phyloP scores from a whole-genome alignment of 176 grass and related monocot genomes.

The Zizania latifolia region DNA sequence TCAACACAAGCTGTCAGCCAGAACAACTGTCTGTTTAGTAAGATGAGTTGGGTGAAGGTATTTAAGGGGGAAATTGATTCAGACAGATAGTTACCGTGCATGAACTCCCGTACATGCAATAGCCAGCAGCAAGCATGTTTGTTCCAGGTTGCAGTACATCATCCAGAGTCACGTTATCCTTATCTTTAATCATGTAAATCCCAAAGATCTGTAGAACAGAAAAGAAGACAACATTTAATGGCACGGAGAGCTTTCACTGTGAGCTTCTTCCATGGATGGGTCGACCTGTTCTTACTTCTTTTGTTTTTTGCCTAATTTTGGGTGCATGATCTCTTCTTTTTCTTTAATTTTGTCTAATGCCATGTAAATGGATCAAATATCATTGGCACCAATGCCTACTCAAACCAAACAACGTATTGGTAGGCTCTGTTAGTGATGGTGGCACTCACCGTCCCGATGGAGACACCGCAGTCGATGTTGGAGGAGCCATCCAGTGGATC shows the following conservation, averaged over 20 bases:
- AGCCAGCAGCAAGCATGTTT: conserved; percentile 86
- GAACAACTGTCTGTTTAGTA: background rate
- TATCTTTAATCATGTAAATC: conserved; percentile 81
- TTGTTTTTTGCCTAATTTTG: too few species aligned
- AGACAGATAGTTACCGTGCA: conserved; percentile 62
- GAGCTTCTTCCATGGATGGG: too few species aligned
- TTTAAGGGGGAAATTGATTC: background rate
- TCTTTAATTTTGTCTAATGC: too few species aligned
- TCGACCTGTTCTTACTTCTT: too few species aligned
- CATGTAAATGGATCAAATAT: too few species aligned
- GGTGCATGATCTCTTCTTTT: background rate
- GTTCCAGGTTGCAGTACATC: conserved; percentile 87
- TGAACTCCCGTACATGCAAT: conserved; percentile 98
- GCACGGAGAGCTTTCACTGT: background rate
- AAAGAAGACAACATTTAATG: background rate
- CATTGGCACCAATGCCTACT: too few species aligned
- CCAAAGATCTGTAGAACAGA: conserved; percentile 60
- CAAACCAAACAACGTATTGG: too few species aligned
- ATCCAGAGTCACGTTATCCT: conserved; percentile 47
- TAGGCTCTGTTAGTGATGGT: background rate
- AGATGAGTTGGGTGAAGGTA: background rate
- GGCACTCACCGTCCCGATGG: conserved; percentile 81
- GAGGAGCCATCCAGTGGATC: conserved; percentile 95
- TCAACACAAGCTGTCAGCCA: conserved; percentile 54
- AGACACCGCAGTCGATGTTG: conserved; percentile 96